These are phyloP conservation scores for Aspergillus phoenicis DNA, from an alignment of 2,329 filamentous ascomycete genomes.

Conservation along the genomic window DNA sequence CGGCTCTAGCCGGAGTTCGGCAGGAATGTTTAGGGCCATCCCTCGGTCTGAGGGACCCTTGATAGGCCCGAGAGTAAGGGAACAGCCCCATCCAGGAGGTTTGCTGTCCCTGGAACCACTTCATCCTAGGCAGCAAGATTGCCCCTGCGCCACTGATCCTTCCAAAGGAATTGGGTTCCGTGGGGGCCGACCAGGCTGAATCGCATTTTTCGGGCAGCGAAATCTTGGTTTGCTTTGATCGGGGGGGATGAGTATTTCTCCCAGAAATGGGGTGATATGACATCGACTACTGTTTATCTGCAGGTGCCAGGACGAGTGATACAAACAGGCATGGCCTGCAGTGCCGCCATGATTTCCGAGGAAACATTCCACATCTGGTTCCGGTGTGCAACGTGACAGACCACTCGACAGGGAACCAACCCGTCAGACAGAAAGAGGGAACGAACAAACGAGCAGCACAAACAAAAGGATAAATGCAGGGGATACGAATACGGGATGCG, in stretches of 20 bases:
- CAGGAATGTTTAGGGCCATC: not conserved
- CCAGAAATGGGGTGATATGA: not conserved
- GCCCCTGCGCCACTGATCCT: not conserved
- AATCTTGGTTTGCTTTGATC: not conserved
- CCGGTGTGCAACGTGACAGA: not conserved
- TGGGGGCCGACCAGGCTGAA: not conserved
- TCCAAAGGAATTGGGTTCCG: too few relatives aligned
- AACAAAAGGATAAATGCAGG: not conserved
- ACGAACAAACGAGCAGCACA: not conserved
- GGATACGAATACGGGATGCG: not conserved
- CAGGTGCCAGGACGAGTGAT: too few relatives aligned
- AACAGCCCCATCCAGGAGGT: not conserved
- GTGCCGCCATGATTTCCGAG: too few relatives aligned
- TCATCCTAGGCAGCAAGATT: constrained; percentile 3
- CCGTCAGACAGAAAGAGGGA: not conserved
- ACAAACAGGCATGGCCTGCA: too few relatives aligned
- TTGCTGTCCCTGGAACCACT: not conserved
- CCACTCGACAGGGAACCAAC: not conserved
- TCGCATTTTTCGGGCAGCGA: not conserved
- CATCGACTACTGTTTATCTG: too few relatives aligned
- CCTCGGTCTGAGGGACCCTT: not conserved
- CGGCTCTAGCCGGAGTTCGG: not conserved
- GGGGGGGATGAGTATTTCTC: not conserved
- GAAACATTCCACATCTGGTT: too few relatives aligned
- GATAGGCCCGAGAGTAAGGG: not conserved